phyloP scores from a whole-genome alignment of 306 rosid genomes.

The Astragalus membranaceus region DNA sequence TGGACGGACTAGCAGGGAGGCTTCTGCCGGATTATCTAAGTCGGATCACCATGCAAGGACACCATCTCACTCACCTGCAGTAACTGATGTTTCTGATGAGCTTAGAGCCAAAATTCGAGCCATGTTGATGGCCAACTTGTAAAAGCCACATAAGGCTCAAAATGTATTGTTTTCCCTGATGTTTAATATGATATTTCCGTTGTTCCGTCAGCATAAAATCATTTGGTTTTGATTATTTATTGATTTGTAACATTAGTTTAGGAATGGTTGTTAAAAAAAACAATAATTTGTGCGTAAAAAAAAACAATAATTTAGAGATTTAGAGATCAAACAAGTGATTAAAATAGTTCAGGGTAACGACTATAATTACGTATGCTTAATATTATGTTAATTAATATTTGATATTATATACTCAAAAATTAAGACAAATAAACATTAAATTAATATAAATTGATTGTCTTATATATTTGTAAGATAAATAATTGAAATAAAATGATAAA shows the following conservation, averaged over 20 bases:
- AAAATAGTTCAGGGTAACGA: too few relatives aligned
- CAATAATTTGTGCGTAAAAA: too few relatives aligned
- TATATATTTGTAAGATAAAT: too few relatives aligned
- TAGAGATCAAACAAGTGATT: too few relatives aligned
- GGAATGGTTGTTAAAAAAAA: too few relatives aligned
- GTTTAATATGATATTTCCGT: not conserved
- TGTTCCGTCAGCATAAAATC: not conserved
- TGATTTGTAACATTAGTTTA: not conserved
- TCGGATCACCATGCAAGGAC: slow-evolving; percentile 25
- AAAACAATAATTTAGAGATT: too few relatives aligned
- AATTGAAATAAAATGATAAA: too few relatives aligned
- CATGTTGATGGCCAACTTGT: slow-evolving; percentile 73
- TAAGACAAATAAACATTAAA: too few relatives aligned
- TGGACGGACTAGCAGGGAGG: slow-evolving; percentile 46
- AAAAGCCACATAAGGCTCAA: not conserved
- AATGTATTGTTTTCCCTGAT: not conserved
- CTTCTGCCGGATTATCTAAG: slow-evolving; percentile 39
- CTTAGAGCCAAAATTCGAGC: slow-evolving; percentile 87
- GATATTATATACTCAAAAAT: too few relatives aligned
- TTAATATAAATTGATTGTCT: too few relatives aligned
- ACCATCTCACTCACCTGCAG: slow-evolving; percentile 45
- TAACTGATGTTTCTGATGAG: slow-evolving; percentile 58
- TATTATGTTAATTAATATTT: too few relatives aligned
- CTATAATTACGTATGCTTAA: too few relatives aligned
- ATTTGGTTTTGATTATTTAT: not conserved